A percentile compares a stretch with the other conserved stretches of the same genome.
These are phyloP conservation scores for Shiraia sp. DNA, from an alignment of 2,329 filamentous ascomycete species.

Conservation along the genomic window DNA sequence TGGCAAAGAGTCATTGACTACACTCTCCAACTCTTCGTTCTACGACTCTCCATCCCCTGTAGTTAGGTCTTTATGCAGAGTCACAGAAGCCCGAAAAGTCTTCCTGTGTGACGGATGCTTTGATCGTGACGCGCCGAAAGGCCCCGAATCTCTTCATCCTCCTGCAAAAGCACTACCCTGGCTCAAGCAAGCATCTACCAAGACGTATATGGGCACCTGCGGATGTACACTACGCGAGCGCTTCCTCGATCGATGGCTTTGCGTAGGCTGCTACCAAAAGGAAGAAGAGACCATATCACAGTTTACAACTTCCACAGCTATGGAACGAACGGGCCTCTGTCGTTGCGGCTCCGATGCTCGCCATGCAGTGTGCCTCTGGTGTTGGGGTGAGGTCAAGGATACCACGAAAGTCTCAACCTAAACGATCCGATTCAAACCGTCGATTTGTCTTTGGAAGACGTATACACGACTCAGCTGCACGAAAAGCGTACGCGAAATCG, in stretches of 20 bases:
- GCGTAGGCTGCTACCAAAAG: constrained; percentile 21
- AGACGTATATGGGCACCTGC: constrained; percentile 2
- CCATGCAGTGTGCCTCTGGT: constrained; percentile 13
- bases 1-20: constrained; percentile 17
- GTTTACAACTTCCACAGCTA: neutral
- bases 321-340: neutral
- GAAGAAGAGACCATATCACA: constrained; percentile 11
- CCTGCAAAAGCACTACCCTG: neutral
- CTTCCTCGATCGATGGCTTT: constrained; percentile 28
- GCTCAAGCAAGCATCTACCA: neutral
- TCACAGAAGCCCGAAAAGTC: constrained; percentile 24
- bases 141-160: neutral
- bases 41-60: constrained; percentile 32
- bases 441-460: too few relatives aligned
- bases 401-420: neutral
- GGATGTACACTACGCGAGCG: constrained; percentile 21
- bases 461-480: too few relatives aligned
- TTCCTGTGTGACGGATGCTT: constrained; percentile 1
- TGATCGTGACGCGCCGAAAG: neutral
- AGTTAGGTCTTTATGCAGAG: constrained; percentile 26
- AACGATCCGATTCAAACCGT: too few relatives aligned
- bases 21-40: constrained; percentile 21
- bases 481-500: too few relatives aligned
- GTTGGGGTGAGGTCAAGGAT: constrained; percentile 11
- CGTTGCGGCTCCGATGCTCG: neutral